These are phyloP conservation scores for Coemansia sp. DNA, from an alignment of 192 early-diverging fungal genomes.

Conservation along the genomic window DNA sequence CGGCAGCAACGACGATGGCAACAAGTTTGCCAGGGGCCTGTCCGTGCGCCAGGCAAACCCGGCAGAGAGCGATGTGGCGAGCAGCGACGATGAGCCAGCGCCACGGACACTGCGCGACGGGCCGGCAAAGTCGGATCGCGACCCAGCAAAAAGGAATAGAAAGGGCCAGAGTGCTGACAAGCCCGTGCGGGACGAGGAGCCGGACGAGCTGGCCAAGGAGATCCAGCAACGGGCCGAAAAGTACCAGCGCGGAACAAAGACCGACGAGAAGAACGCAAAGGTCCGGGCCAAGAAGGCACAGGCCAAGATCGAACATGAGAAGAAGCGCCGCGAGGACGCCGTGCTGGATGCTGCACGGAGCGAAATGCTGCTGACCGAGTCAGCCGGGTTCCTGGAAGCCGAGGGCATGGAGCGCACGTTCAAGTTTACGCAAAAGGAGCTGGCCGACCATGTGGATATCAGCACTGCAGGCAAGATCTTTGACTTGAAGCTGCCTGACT, in stretches of 20 bases:
- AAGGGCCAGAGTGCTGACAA: no score
- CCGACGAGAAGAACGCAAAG: conserved; percentile 3
- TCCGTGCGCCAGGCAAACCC: no score
- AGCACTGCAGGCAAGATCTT: conserved; percentile 74
- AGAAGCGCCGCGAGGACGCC: conserved; percentile 61
- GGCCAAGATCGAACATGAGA: conserved; percentile 53
- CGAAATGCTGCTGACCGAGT: conserved; percentile 71
- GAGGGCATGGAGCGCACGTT: conserved; percentile 88
- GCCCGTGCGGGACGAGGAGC: background rate
- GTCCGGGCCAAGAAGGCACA: conserved; percentile 68
- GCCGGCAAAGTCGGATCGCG: background rate
- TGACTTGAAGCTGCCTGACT: conserved; percentile 66
- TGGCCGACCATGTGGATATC: conserved; percentile 65
- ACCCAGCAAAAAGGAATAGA: background rate
- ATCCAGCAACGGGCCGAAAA: conserved; percentile 17
- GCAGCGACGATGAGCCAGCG: background rate
- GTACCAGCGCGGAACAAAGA: conserved; percentile 23
- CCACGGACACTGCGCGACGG: background rate
- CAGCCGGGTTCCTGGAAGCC: conserved; percentile 77
- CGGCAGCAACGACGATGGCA: no score
- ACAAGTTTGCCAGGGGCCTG: no score
- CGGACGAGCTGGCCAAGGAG: conserved; percentile 6
- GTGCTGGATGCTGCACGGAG: conserved; percentile 65
- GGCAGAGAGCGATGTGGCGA: no score
- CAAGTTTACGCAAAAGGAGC: conserved; percentile 68